Evolutionary conservation across 129 eudicot genomes (phyloP).

Genomic region (Flaveria ramosissima): DNA sequence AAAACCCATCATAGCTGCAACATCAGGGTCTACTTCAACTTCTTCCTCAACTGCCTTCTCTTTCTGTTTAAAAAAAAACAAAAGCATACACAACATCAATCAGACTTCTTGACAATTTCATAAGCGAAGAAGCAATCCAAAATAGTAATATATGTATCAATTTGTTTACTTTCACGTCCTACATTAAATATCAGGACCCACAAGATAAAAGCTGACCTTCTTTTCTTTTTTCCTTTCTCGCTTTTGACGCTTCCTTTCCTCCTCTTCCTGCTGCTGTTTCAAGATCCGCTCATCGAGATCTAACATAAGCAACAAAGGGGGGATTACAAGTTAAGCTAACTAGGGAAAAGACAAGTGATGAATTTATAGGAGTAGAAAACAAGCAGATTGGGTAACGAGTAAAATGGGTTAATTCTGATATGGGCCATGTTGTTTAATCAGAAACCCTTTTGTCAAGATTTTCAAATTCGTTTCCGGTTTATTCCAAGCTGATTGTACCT

Average conservation of each 20-base stretch:
- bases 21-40: constrained; percentile 80
- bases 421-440: neutral
- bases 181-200: neutral
- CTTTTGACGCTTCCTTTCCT: constrained; percentile 89
- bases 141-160: neutral
- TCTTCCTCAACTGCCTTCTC: constrained; percentile 93
- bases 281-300: constrained; percentile 91
- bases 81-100: constrained; percentile 25
- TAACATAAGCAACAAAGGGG: constrained; percentile 27
- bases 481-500: constrained; percentile 47
- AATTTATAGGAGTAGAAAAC: neutral
- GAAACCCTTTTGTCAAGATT: neutral
- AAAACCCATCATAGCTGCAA: constrained; percentile 97
- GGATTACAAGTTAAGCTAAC: constrained; percentile 12
- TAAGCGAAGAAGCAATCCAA: neutral
- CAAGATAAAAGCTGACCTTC: constrained; percentile 49
- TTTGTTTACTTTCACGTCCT: constrained; percentile 1
- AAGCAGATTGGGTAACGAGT: neutral
- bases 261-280: constrained; percentile 94
- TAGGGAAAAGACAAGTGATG: neutral
- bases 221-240: constrained; percentile 92
- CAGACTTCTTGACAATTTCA: neutral
- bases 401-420: neutral
- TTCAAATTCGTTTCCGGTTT: neutral
- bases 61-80: constrained; percentile 51